Percentiles rank a stretch among this genome's conserved stretches.
Conservation (phyloP, 306 rosid species). For the Glycine soja region DNA sequence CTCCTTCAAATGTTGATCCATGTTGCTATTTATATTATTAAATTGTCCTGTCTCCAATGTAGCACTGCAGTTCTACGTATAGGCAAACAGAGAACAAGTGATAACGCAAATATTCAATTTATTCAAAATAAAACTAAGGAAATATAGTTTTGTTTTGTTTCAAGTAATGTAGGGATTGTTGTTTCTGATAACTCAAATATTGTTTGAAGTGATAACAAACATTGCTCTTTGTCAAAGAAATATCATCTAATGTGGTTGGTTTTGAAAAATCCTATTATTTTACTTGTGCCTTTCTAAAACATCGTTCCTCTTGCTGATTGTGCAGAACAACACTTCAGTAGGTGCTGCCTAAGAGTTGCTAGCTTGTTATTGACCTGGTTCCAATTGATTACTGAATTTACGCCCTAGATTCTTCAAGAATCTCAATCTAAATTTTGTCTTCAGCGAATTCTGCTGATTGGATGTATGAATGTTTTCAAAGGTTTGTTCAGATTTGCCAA, state of each 20-base stretch:
- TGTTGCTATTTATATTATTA: slow-evolving; percentile 26
- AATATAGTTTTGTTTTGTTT: background rate
- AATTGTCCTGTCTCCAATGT: background rate
- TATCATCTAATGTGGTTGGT: background rate
- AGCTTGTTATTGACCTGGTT: background rate
- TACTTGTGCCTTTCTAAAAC: slow-evolving; percentile 24
- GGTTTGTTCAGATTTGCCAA: background rate
- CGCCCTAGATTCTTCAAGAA: background rate
- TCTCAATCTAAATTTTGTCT: slow-evolving; percentile 30
- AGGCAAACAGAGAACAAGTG: slow-evolving; percentile 2
- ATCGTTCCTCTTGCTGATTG: slow-evolving; percentile 58
- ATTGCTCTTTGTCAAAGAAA: background rate
- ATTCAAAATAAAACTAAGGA: slow-evolving; percentile 2
- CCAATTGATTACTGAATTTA: slow-evolving; percentile 14
- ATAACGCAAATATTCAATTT: background rate
- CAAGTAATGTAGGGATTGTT: background rate
- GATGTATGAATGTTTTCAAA: background rate
- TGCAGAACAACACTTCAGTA: slow-evolving; percentile 45
- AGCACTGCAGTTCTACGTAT: background rate
- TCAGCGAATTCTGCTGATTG: slow-evolving; percentile 29
- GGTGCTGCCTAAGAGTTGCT: slow-evolving; percentile 53
- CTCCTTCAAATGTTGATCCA: slow-evolving; percentile 2
- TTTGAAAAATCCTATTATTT: background rate
- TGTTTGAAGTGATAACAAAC: background rate
- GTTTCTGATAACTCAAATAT: background rate